Base-by-base conservation (phyloP, 2,329 filamentous ascomycete genomes). In the Neocucurbitaria cava region DNA sequence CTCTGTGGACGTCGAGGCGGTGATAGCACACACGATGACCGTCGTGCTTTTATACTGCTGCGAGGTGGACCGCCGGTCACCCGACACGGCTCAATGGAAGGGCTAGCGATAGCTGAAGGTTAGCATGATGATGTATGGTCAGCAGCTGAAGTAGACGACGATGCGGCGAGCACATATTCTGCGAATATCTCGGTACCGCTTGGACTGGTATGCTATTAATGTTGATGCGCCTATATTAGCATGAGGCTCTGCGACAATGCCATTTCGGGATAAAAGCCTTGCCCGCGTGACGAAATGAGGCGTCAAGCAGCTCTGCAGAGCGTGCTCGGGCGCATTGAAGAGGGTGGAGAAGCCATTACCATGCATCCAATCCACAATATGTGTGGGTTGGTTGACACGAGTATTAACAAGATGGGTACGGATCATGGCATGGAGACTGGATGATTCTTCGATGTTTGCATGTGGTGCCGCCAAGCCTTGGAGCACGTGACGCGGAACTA, bases 401-500 rank as follows among this genome's bases (percentile, higher is more conserved):
- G n/a, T n/a, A n/a, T n/a, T n/a, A n/a, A n/a, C n/a, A n/a, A n/a
- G n/a, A n/a, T 13, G 23, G 7, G 13, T 23, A 24, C 39, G 20
- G 21, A 6, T 8, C 21, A 24, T 18, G n/a, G 35, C n/a, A n/a
- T n/a, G n/a, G n/a, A n/a, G n/a, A n/a, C n/a, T n/a, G n/a, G n/a
- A n/a, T n/a, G 9, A 26, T 26, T 26, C 24, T 26, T 26, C 5
- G n/a, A 40, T 20, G 21, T n/a, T 8, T 18, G 36, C 17, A 20
- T 8, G 33, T 15, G 17, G 5, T 15, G 33, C 0, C 21, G 65
- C 62, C 63, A 66, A 65, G 59, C 40, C 35, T 9, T 18, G 3
- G 13, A 5, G 30, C 64, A 70, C 65, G 61, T 64, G 65, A 64
- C 48, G 28, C 64, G 66, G 62, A 54, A 55, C 54, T 59, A 66